Evolutionary conservation across 106 monocot species (phyloP).

Genomic region (Vanilla planifolia): DNA sequence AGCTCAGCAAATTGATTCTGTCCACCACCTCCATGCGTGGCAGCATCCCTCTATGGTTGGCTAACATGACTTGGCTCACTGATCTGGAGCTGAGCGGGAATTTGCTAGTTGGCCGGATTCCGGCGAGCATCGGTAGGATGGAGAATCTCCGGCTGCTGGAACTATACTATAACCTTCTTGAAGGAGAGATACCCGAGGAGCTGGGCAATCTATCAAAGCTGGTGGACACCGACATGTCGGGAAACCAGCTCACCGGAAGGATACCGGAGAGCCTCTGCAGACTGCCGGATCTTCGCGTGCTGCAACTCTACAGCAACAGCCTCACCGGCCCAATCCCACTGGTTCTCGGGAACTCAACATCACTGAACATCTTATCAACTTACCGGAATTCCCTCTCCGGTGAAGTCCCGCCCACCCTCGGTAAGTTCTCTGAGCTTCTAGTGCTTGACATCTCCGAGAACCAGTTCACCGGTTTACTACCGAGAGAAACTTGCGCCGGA

Average conservation of each 20-base stretch:
- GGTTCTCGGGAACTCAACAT: slow-evolving; percentile 67
- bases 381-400: slow-evolving; percentile 77
- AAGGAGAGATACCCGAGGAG: slow-evolving; percentile 61
- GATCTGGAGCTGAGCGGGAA: slow-evolving; percentile 87
- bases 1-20: slow-evolving; percentile 60
- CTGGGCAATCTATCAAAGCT: slow-evolving; percentile 72
- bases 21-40: slow-evolving; percentile 73
- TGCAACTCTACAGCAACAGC: slow-evolving; percentile 76
- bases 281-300: slow-evolving; percentile 44
- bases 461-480: slow-evolving; percentile 55
- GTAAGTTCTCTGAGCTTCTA: slow-evolving; percentile 44
- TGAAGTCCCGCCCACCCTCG: slow-evolving; percentile 47
- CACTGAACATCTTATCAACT: slow-evolving; percentile 52
- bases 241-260: slow-evolving; percentile 62
- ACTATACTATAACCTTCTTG: slow-evolving; percentile 76
- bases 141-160: slow-evolving; percentile 61
- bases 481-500: slow-evolving; percentile 40
- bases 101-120: slow-evolving; percentile 58
- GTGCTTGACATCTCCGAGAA: slow-evolving; percentile 89
- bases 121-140: slow-evolving; percentile 55
- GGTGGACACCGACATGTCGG: slow-evolving; percentile 72
- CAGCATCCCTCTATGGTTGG: slow-evolving; percentile 71
- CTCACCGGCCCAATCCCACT: slow-evolving; percentile 66
- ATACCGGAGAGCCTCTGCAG: slow-evolving; percentile 52
- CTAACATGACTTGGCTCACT: slow-evolving; percentile 84